Conservation (phyloP, 169 alveolate species). For the Babesia ovata region DNA sequence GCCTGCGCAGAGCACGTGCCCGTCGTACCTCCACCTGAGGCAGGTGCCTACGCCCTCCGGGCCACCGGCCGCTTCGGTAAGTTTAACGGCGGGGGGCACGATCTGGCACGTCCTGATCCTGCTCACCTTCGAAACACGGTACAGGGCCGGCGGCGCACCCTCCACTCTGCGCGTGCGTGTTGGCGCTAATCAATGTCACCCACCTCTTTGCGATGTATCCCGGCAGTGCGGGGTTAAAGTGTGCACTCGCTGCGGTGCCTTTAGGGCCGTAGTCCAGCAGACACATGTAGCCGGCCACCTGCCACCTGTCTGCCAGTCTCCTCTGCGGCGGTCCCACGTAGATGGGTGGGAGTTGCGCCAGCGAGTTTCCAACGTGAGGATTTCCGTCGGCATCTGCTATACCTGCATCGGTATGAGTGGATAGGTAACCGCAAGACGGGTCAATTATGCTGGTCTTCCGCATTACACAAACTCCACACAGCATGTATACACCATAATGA, state of each 20-base stretch:
- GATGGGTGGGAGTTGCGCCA: slow-evolving; percentile 29
- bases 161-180: slow-evolving; percentile 25
- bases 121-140: slow-evolving; percentile 7
- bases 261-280: slow-evolving; percentile 37
- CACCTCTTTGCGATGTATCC: slow-evolving; percentile 55
- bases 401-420: not conserved
- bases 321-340: slow-evolving; percentile 69
- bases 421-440: not conserved
- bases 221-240: slow-evolving; percentile 45
- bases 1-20: slow-evolving; percentile 38
- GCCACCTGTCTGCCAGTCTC: slow-evolving; percentile 64
- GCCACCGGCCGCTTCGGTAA: slow-evolving; percentile 12
- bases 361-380: slow-evolving; percentile 11
- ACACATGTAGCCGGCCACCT: slow-evolving; percentile 41
- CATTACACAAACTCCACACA: not conserved
- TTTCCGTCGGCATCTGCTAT: not conserved
- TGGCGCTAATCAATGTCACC: not conserved
- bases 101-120: slow-evolving; percentile 41
- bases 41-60: slow-evolving; percentile 34
- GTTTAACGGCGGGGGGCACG: slow-evolving; percentile 40
- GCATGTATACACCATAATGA: no score
- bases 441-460: no score
- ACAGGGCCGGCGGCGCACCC: slow-evolving; percentile 51
- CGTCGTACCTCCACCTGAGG: slow-evolving; percentile 56
- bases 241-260: slow-evolving; percentile 24